These are phyloP conservation scores for Trichomonascus vanleenenianus DNA, from an alignment of 805 yeast genomes.

Conservation along the genomic window DNA sequence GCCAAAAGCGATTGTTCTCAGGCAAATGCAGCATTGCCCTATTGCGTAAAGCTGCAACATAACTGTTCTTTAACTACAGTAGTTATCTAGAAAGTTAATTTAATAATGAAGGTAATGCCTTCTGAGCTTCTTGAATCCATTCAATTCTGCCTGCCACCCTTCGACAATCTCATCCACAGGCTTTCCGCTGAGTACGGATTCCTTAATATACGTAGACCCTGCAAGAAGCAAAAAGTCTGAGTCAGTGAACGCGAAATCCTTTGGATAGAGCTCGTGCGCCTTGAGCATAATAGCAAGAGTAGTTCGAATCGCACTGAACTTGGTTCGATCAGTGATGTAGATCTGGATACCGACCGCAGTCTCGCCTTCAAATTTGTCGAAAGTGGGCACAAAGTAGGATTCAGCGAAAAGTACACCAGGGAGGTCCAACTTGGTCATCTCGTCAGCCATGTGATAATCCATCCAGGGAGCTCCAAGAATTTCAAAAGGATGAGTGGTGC, in stretches of 20 bases:
- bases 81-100: no score
- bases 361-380: conserved; percentile 5
- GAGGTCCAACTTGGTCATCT: neutral
- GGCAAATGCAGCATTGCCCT: no score
- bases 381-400: conserved; percentile 9
- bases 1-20: no score
- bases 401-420: conserved; percentile 7
- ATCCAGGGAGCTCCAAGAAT: conserved; percentile 10
- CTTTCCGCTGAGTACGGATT: conserved; percentile 1
- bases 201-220: conserved; percentile 3
- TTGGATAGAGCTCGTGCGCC: conserved; percentile 5
- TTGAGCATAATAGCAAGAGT: conserved; percentile 6
- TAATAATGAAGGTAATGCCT: conserved; percentile 4
- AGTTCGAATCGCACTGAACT: conserved; percentile 2
- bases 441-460: conserved; percentile 6
- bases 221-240: conserved; percentile 2
- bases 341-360: conserved; percentile 7
- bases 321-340: conserved; percentile 5
- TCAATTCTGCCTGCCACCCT: conserved; percentile 5
- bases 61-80: no score
- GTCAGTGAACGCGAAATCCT: conserved; percentile 1
- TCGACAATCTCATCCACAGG: conserved; percentile 2
- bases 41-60: no score
- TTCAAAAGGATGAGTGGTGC: conserved; percentile 12
- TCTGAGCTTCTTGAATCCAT: conserved; percentile 2